These are phyloP conservation scores for Dacryopinax primogenitus DNA, from an alignment of 768 basidiomycete species.

Conservation along the genomic window DNA sequence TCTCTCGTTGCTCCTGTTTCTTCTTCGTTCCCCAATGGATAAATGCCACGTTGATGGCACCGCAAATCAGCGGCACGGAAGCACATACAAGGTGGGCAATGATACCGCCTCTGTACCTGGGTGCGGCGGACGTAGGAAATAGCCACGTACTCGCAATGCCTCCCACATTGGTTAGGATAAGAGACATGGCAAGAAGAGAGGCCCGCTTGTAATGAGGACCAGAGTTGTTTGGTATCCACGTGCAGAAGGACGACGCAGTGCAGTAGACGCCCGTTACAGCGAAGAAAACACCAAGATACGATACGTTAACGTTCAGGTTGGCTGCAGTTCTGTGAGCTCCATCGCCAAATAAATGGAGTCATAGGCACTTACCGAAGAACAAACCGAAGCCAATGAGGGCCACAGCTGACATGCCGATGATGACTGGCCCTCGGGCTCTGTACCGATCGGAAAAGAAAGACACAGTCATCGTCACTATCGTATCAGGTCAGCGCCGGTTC, in stretches of 20 bases:
- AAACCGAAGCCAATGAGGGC: conserved; percentile 42
- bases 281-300: conserved; percentile 47
- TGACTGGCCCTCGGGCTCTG: conserved; percentile 37
- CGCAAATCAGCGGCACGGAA: conserved; percentile 30
- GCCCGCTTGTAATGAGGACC: conserved; percentile 45
- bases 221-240: conserved; percentile 53
- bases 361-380: conserved; percentile 35
- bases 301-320: conserved; percentile 22
- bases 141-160: conserved; percentile 53
- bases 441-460: conserved; percentile 44
- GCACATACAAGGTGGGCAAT: conserved; percentile 30
- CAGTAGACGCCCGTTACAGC: conserved; percentile 41
- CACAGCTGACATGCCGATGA: conserved; percentile 35
- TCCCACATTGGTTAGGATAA: conserved; percentile 44
- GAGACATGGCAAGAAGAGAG: conserved; percentile 42
- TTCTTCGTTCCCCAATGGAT: conserved; percentile 35
- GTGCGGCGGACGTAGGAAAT: conserved; percentile 36
- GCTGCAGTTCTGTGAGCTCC: conserved; percentile 21
- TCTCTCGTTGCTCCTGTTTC: conserved; percentile 32
- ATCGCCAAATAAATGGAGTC: conserved; percentile 68
- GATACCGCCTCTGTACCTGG: conserved; percentile 39
- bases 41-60: conserved; percentile 32
- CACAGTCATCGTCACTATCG: conserved; percentile 30
- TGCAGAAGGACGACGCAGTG: conserved; percentile 40
- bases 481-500: neutral